Percentiles rank a stretch among this genome's conserved stretches.
phyloP scores from a whole-genome alignment of 306 rosid genomes.

The Inga leiocalycina region DNA sequence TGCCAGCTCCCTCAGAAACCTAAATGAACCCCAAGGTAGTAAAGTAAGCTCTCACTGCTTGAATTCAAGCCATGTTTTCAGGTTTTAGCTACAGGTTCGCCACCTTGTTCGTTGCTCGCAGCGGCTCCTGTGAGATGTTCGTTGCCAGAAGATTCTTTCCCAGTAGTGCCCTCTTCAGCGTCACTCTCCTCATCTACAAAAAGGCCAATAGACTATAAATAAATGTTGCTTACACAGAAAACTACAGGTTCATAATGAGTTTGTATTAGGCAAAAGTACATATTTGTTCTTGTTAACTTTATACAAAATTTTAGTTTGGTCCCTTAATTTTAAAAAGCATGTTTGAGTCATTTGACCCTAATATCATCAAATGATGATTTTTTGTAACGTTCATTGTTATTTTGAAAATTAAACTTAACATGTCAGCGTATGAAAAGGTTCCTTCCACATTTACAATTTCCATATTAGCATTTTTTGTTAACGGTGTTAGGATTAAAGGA shows the following conservation, averaged over 20 bases:
- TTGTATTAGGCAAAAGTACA: not conserved
- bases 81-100: slow-evolving; percentile 33
- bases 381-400: no score
- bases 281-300: no score
- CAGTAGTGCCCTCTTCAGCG: slow-evolving; percentile 33
- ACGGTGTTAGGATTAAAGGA: no score
- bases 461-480: no score
- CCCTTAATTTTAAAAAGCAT: no score
- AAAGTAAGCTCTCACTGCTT: slow-evolving; percentile 19
- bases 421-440: no score
- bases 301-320: no score
- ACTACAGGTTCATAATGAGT: not conserved
- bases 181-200: slow-evolving; percentile 45
- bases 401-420: no score
- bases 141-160: slow-evolving; percentile 32
- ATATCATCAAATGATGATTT: no score
- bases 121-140: slow-evolving; percentile 30
- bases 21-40: not conserved
- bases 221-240: slow-evolving; percentile 1
- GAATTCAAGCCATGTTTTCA: slow-evolving; percentile 20
- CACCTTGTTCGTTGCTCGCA: not conserved
- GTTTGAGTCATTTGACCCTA: no score
- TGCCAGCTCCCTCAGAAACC: slow-evolving; percentile 28
- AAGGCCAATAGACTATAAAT: slow-evolving; percentile 1
- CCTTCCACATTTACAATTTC: no score